Evolutionary conservation across 352 stramenopile species (phyloP), one percentile per base, ranked within the genome.

Genomic region (Phytophthora niederhauseri): DNA sequence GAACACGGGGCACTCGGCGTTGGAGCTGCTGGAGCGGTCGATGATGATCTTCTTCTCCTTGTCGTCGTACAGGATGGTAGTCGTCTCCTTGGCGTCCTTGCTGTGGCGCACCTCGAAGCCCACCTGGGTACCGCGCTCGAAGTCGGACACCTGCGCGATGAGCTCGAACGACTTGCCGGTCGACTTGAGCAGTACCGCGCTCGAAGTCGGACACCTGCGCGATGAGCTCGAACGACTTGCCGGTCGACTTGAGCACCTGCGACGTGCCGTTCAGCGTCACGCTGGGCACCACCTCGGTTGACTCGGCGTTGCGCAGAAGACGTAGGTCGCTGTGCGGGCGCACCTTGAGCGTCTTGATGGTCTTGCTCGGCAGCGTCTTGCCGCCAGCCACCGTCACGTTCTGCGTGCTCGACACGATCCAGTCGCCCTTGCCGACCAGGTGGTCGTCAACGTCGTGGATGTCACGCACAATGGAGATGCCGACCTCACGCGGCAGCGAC

Each of bases 341-440:
- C 34, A 87, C 68, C 70, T 4, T 66, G 36, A 91, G 51, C 34
- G 83, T 91, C 74, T 91, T 91, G 71, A 91, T 81, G 45, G 81
- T 89, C 71, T 89, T 91, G 73, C 61, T 75, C 68, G 64, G 72
- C 61, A 65, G 61, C 22, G 48, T 28, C 38, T 64, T 68, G 7
- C 68, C 61, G 57, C 67, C 65, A 2, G 30, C 57, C 43, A 70
- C 81, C 28, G 64, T 58, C 6, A 87, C 57, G 19, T 81, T 54
- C 28, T 70, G 66, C 12, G 65, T 59, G 56, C 76, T 64, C 6
- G 78, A 80, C 50, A 91, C 80, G 65, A 92, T 68, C 81, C 80
- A 90, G 71, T 90, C 81, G 24, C 81, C 81, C 30, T 78, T 75
- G 11, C 74, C 75, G 17, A 73, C 75, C 3, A 90, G 61, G 61